Evolutionary conservation across 495 filamentous ascomycete genomes (phyloP).

Genomic region (Neurospora tetrasperma): DNA sequence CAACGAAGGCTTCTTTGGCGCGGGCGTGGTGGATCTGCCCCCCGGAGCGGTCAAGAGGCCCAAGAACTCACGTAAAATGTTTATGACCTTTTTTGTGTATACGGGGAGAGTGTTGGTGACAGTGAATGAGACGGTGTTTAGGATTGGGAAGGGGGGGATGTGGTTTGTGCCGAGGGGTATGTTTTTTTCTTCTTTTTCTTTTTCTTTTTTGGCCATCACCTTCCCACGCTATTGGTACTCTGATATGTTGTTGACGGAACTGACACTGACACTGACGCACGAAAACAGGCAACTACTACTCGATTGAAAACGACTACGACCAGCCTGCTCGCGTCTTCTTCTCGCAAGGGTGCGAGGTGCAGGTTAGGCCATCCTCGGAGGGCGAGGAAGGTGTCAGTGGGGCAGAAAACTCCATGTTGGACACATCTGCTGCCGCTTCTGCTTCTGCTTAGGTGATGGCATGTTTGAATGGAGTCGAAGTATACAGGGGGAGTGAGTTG

Average conservation of each 20-base stretch:
- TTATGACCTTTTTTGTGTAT: slow-evolving; percentile 89
- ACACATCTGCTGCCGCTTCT: not conserved
- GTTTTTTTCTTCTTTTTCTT: not conserved
- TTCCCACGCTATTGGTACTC: no score
- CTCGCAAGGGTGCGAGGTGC: slow-evolving; percentile 63
- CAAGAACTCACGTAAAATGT: slow-evolving; percentile 89
- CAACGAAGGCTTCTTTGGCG: slow-evolving; percentile 72
- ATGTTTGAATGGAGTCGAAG: not conserved
- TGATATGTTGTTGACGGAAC: no score
- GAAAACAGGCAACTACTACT: slow-evolving; percentile 62
- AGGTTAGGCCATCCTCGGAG: slow-evolving; percentile 7
- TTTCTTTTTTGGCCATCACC: no score
- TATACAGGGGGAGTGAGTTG: not conserved
- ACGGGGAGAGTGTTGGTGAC: slow-evolving; percentile 63
- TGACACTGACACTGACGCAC: no score
- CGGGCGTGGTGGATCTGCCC: slow-evolving; percentile 79
- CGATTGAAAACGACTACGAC: slow-evolving; percentile 62
- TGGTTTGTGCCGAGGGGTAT: slow-evolving; percentile 48
- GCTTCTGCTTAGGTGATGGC: not conserved
- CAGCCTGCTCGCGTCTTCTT: slow-evolving; percentile 71
- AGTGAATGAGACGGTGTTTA: slow-evolving; percentile 38
- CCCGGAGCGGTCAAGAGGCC: slow-evolving; percentile 69
- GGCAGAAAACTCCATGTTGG: not conserved
- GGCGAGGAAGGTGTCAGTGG: not conserved
- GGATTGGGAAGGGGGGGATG: slow-evolving; percentile 49